Evolutionary conservation across 2,329 filamentous ascomycete genomes (phyloP), one percentile per base, ranked within the genome.

Genomic region (Trichoderma gracile): DNA sequence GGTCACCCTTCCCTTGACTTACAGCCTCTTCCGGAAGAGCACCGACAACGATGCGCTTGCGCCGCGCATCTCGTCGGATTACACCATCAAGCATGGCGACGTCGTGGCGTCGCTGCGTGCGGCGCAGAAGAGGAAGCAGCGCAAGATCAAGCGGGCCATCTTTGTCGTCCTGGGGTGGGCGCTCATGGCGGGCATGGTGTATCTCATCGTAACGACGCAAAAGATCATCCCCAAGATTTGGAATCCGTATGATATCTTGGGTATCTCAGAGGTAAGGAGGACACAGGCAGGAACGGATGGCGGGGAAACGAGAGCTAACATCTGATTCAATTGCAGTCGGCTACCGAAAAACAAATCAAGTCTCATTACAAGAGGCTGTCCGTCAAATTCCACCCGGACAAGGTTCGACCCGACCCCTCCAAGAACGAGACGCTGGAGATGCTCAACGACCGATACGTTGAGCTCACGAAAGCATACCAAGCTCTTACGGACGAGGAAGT

Each of bases 381-480:
- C 27, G 82, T 94, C 70, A 92, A 89, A 71, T 90, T 88, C 78
- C 95, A 99, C 76, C 95, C 95, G 46, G 95, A 99, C 82, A 99
- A 99, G 81, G 85, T 91, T 69, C 87, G 85, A 74, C 91, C 92
- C 25, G 92, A 98, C 74, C 80, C 88, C 23, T 80, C 89, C 68
- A 95, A 93, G 80, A 99, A 99, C 78, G 87, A 97, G 78, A 99
- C 95, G 1, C 71, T 88, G 63, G 93, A 98, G 70, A 84, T 81
- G 19, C 84, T 98, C 71, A 99, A 95, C 78, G 84, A 93, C 66
- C 84, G 89, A 76, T 99, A 95, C 80, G 93, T 98, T 64, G 93
- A 98, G 74, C 86, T 98, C 72, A 95, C 92, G 70, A 99, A 99
- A 81, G 95, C 95, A 7, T 99, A 97, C 84, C 97, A 99, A 79